phyloP scores from a whole-genome alignment of 352 stramenopile genomes.

The Thalassiosira hispida region DNA sequence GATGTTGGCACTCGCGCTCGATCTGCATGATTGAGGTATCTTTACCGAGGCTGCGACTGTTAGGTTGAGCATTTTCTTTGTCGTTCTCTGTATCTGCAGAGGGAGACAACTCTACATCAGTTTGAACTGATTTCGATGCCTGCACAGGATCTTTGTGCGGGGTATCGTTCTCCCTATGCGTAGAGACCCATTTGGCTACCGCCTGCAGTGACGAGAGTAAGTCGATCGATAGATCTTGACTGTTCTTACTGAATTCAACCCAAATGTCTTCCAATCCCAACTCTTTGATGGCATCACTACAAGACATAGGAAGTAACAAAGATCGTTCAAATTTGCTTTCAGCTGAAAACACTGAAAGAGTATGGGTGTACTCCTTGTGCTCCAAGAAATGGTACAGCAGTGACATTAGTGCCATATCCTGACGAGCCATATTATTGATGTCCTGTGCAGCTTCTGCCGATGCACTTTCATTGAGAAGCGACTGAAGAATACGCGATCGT shows the following conservation, averaged over 20 bases:
- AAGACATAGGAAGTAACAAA: background rate
- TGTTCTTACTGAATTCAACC: slow-evolving; percentile 12
- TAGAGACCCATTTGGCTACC: slow-evolving; percentile 6
- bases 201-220: slow-evolving; percentile 17
- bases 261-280: slow-evolving; percentile 37
- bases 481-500: slow-evolving; percentile 32
- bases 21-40: slow-evolving; percentile 45
- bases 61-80: slow-evolving; percentile 4
- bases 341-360: slow-evolving; percentile 46
- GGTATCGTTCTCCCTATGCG: background rate
- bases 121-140: slow-evolving; percentile 34
- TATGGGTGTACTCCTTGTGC: slow-evolving; percentile 28
- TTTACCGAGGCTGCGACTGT: background rate
- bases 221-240: slow-evolving; percentile 2
- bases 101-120: background rate
- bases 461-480: slow-evolving; percentile 20
- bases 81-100: slow-evolving; percentile 9
- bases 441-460: slow-evolving; percentile 1
- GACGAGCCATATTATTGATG: slow-evolving; percentile 3
- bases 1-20: slow-evolving; percentile 37
- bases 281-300: slow-evolving; percentile 36
- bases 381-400: slow-evolving; percentile 45
- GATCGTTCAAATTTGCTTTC: slow-evolving; percentile 42
- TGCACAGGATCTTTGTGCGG: background rate
- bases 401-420: slow-evolving; percentile 40